phyloP scores from a whole-genome alignment of 2,329 filamentous ascomycete genomes.

The Fusarium sp. region DNA sequence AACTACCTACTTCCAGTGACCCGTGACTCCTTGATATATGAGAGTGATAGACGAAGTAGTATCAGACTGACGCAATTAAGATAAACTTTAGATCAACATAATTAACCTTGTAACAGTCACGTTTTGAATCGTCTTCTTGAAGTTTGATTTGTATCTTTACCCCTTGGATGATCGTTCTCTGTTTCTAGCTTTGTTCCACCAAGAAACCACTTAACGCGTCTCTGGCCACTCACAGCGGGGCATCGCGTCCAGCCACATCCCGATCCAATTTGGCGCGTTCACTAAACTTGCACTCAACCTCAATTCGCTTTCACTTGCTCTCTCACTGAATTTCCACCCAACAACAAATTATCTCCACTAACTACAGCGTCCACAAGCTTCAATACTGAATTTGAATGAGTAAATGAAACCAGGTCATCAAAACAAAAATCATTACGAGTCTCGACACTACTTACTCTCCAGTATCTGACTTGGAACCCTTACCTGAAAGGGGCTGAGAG shows the following conservation, averaged over 20 bases:
- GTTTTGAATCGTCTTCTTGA: not conserved
- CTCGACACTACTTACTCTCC: not conserved
- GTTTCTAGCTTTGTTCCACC: conserved; percentile 5
- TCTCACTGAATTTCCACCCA: conserved; percentile 7
- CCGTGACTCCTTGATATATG: not conserved
- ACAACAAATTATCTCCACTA: conserved; percentile 9
- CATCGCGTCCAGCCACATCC: conserved; percentile 44
- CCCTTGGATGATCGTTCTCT: not conserved
- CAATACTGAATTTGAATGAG: not conserved
- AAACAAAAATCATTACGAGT: not conserved
- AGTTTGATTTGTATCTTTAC: not conserved
- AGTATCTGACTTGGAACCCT: not conserved
- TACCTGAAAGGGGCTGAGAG: conserved; percentile 18
- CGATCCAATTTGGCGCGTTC: conserved; percentile 28
- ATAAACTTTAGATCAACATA: not conserved
- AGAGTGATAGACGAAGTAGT: not conserved
- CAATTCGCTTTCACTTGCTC: conserved; percentile 16
- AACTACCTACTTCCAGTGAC: not conserved
- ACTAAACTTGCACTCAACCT: conserved; percentile 33
- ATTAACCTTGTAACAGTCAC: not conserved
- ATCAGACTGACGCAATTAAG: not conserved
- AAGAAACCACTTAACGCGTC: conserved; percentile 48
- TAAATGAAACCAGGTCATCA: not conserved
- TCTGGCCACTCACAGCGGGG: conserved; percentile 43
- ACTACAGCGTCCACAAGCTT: not conserved